Evolutionary conservation across 2,329 filamentous ascomycete genomes (phyloP), one percentile per base, ranked within the genome.

Genomic region (Neopestalotiopsis rosae): DNA sequence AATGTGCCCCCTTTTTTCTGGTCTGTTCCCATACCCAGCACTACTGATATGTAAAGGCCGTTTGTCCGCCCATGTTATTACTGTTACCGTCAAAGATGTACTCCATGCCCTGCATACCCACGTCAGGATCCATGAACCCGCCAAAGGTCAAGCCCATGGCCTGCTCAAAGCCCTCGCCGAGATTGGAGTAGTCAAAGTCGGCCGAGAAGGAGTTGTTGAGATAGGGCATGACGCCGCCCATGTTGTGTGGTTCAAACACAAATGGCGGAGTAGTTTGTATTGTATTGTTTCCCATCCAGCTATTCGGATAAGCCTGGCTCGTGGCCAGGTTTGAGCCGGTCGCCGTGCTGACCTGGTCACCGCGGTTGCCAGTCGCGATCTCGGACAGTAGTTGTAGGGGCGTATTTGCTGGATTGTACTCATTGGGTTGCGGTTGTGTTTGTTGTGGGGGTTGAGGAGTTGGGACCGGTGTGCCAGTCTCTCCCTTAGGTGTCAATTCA

Each of bases 311-410:
- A 9, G 65, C 52, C 13, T 67, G 52, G 56, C 17, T 58, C 17
- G 40, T 58, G 45, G 40, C n/a, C 3, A 56, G 17, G 10, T 49
- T 40, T 49, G 74, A 67, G 64, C 70, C 69, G 68, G 72, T 62
- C 69, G 71, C 59, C 67, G 67, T 67, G 61, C 58, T 61, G 67
- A 67, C 72, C 57, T 72, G 72, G 58, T 67, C 59, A 42, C 68
- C 71, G 13, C 72, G 74, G 64, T 84, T 82, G 42, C 79, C 69
- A 2, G 84, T 85, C n/a, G 87, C 87, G 42, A 89, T 84, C 72
- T 89, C 87, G 49, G 87, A 89, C 6, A 89, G 82, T 30, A 89
- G 80, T 66, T 89, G 85, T 4, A 89, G 81, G 1, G 87, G 87
- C 0, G 87, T 88, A 73, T 85, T 88, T 40, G 81, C 81, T 0